Evolutionary conservation across 768 basidiomycete species (phyloP).

Genomic region (Phaffia tasmanica): DNA sequence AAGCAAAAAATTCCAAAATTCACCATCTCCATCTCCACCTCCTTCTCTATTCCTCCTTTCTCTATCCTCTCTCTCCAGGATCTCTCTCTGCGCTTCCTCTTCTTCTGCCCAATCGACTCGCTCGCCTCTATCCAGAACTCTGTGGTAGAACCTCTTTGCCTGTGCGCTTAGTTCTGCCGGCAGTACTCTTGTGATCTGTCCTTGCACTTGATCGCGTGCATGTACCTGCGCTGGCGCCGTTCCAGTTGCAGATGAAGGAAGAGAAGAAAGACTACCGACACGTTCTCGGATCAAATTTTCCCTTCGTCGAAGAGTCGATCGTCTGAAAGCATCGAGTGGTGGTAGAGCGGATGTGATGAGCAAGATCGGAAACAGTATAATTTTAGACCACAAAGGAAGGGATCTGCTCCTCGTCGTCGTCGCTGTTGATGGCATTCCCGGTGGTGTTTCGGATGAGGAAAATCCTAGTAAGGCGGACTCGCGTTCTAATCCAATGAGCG

Average conservation of each 20-base stretch:
- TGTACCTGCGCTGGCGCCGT: not conserved
- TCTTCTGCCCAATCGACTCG: constrained; percentile 25
- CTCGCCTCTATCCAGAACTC: constrained; percentile 22
- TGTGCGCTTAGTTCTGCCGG: not conserved
- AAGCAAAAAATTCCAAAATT: no score
- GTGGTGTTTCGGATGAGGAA: no score
- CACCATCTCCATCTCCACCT: constrained; percentile 1
- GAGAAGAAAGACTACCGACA: not conserved
- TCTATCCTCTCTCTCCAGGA: constrained; percentile 6
- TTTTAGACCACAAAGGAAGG: no score
- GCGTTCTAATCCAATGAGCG: not conserved
- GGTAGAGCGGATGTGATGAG: not conserved
- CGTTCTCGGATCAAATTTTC: not conserved
- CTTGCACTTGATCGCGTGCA: not conserved
- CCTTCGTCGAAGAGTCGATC: not conserved
- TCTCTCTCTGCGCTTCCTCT: constrained; percentile 22
- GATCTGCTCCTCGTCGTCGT: no score
- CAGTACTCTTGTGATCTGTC: not conserved
- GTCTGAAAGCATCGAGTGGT: not conserved
- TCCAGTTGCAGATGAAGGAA: not conserved
- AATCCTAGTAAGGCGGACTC: no score
- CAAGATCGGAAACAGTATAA: no score
- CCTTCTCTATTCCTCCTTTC: not conserved
- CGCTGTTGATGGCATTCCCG: no score
- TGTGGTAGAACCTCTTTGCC: constrained; percentile 1